Base-by-base conservation (phyloP, 495 filamentous ascomycete genomes). In the Cladorrhinum samala region DNA sequence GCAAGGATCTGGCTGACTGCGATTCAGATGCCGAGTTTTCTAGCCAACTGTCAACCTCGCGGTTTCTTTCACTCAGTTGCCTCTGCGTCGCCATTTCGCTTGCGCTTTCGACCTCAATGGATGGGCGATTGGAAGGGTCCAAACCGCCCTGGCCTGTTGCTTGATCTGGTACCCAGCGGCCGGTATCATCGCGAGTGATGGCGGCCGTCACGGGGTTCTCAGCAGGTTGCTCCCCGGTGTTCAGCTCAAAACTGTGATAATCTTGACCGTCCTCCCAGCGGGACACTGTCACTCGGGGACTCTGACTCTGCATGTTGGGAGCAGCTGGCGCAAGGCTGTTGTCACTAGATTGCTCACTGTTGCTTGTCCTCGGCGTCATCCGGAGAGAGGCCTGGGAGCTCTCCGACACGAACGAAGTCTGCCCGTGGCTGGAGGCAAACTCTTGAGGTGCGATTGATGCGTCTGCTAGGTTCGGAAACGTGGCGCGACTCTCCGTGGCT, bases 241-340 rank as follows among this genome's bases (percentile, higher is more conserved):
- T 61, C 18, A 66, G 23, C 2, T 64, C 57, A 30, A 66, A 61
- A 1, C 66, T 54, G 2, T 61, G 62, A 2, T 45, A 50, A 9
- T 59, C 64, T 18, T 68, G 56, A 40, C 69, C 71, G 38, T 62
- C 57, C 7, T 66, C 69, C 75, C 75, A 81, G 45, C 75, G 62
- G 11, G 76, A 77, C 38, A 78, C 70, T 2, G 71, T 76, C 9
- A 78, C 68, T 13, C 69, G 71, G 2, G 75, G 76, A 52, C 76
- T 80, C 25, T 71, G 70, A 14, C 64, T 58, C 11, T 67, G 62
- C 65, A 72, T 73, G 19, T 61, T 48, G 55, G 68, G 52, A 8
- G 62, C 56, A 44, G 61, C 60, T 4, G 68, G 70, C 4, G 62
- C 68, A 25, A 71, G 52, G 21, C 67, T 72, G 56, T 75, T 72